Evolutionary conservation across 805 yeast species (phyloP), one percentile per base, ranked within the genome.

Genomic region (Jamesozyma spencerorum): DNA sequence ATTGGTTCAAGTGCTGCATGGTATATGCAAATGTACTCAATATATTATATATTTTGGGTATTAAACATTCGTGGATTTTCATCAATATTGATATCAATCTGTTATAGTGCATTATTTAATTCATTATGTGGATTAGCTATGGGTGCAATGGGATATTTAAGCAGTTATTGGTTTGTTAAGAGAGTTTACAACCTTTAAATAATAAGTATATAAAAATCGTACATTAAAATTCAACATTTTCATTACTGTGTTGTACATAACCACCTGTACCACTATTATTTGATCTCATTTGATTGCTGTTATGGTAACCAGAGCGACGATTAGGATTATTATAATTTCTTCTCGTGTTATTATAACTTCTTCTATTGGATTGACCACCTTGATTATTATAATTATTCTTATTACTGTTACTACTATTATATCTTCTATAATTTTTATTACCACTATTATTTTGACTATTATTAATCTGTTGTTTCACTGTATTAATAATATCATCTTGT

Each of bases 401-500:
- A 57, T 66, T 68, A 33, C 36, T 44, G 28, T 22, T 28, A 30
- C 36, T 42, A 18, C 40, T 45, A 26, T 47, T 44, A 19, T 40
- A 40, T 14, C 45, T 47, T 22, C 48, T 46, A 14, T 24, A 22
- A 24, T 41, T 44, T 50, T 68, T 69, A 47, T 66, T 69, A 53
- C 71, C 65, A 27, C 43, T 40, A 14, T 46, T 43, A 71, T 46
- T 74, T 71, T 65, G 69, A 64, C 56, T 69, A 65, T 54, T 72
- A 47, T 68, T 61, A 49, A 72, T 74, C 50, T 76, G 82, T 49
- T 79, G 84, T 56, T 79, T 81, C 46, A 84, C 83, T 47, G 77
- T 75, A 50, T 80, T 87, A 69, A 84, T 83, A 32, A 81, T 68
- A 53, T 77, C 82, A 50, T 83, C 85, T 22, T 85, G 85, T 58